A percentile compares a stretch with the other conserved stretches of the same genome.
Evolutionary conservation across 2,329 filamentous ascomycete species (phyloP).

Genomic region (Arthrobotrys sinensis): DNA sequence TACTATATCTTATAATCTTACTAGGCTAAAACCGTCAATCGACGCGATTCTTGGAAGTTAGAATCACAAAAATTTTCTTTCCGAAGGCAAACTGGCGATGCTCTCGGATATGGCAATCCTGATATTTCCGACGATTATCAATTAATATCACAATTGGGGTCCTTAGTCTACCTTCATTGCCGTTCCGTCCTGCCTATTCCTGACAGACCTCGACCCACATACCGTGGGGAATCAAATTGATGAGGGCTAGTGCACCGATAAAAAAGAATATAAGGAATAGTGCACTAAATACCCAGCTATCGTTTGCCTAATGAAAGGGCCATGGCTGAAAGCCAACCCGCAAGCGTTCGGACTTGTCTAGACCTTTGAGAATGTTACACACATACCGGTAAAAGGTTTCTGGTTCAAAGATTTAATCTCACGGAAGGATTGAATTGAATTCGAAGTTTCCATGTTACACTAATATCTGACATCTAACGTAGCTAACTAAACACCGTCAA

Average conservation of each 20-base stretch:
- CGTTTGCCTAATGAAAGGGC: conserved; percentile 14
- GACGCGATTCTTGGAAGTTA: not conserved
- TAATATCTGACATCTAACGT: conserved; percentile 35
- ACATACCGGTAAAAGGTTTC: conserved; percentile 21
- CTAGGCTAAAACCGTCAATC: conserved; percentile 17
- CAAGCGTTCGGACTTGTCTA: conserved; percentile 19
- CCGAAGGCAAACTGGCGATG: not conserved
- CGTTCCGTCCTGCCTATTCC: conserved; percentile 33
- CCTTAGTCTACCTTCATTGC: not conserved
- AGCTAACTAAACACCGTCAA: conserved; percentile 33
- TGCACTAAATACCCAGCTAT: not conserved
- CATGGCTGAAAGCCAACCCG: conserved; percentile 16
- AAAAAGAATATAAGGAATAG: conserved; percentile 1
- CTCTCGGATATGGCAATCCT: not conserved
- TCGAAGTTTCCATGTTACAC: conserved; percentile 48
- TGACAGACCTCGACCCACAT: conserved; percentile 23
- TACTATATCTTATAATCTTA: conserved; percentile 8
- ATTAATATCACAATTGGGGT: conserved; percentile 8
- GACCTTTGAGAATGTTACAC: conserved; percentile 36
- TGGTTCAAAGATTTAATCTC: conserved; percentile 15
- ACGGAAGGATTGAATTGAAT: conserved; percentile 1
- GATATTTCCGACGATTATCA: conserved; percentile 19
- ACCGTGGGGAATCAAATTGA: conserved; percentile 19
- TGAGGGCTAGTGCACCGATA: conserved; percentile 8
- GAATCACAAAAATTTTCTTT: conserved; percentile 11